Evolutionary conservation across 176 grass and related monocot species (phyloP).

Genomic region (Poa annua): DNA sequence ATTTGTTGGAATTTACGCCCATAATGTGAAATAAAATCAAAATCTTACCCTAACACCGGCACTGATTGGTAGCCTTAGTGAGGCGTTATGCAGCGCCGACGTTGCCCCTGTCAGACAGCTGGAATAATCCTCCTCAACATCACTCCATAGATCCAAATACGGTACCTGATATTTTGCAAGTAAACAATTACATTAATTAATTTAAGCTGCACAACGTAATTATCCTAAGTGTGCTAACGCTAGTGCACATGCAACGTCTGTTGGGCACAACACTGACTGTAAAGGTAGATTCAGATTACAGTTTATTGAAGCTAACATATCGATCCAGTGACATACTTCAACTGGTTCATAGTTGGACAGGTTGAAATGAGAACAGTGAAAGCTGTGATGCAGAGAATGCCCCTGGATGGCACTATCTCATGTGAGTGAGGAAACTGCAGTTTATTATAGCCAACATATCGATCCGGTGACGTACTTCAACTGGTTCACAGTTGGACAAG

Average conservation of each 20-base stretch:
- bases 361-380: not conserved
- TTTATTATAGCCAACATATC: not conserved
- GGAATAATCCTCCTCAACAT: conserved; percentile 55
- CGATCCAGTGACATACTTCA: not conserved
- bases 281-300: not conserved
- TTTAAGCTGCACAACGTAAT: not conserved
- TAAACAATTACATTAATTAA: not conserved
- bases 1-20: not conserved
- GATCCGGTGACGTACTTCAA: not conserved
- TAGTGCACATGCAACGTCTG: conserved; percentile 1
- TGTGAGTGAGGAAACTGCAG: not conserved
- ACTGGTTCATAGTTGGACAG: not conserved
- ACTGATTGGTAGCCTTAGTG: conserved; percentile 62
- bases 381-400: not conserved
- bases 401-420: not conserved
- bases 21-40: not conserved
- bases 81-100: conserved; percentile 67
- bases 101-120: conserved; percentile 63
- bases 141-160: conserved; percentile 62
- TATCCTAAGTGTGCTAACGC: not conserved
- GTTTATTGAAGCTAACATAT: not conserved
- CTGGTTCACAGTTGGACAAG: not conserved
- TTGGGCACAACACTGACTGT: not conserved
- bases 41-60: conserved; percentile 62
- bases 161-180: conserved; percentile 50